A percentile compares a stretch with the other conserved stretches of the same genome.
These are phyloP conservation scores for Trematosphaeria pertusa DNA, from an alignment of 2,329 filamentous ascomycete species.

Conservation along the genomic window DNA sequence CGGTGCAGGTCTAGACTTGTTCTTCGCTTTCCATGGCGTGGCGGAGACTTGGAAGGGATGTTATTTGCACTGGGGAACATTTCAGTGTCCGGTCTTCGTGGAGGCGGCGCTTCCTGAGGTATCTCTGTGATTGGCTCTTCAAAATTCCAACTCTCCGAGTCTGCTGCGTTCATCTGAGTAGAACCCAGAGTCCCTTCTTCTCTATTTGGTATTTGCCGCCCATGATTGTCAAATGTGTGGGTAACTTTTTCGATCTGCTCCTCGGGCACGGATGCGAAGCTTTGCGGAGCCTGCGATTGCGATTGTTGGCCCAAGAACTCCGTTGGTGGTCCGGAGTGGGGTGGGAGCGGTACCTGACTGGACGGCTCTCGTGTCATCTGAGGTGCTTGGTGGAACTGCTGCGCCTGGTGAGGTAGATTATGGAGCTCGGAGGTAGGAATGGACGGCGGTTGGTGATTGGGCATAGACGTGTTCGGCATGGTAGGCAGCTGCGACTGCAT, in stretches of 20 bases:
- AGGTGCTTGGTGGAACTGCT: constrained; percentile 49
- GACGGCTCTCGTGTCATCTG: constrained; percentile 54
- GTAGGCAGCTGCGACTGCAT: constrained; percentile 53
- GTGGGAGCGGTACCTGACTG: constrained; percentile 49
- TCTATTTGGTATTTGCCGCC: constrained; percentile 56
- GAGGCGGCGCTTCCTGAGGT: constrained; percentile 59
- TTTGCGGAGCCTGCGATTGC: constrained; percentile 46
- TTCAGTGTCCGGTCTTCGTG: constrained; percentile 81
- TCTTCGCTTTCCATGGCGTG: constrained; percentile 69
- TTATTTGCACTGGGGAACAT: constrained; percentile 82
- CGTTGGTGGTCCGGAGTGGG: constrained; percentile 37
- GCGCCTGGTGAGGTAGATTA: constrained; percentile 45
- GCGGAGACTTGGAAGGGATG: constrained; percentile 80
- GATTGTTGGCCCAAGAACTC: constrained; percentile 49
- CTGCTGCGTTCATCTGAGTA: constrained; percentile 55
- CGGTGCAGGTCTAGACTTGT: constrained; percentile 71
- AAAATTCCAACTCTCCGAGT: constrained; percentile 88
- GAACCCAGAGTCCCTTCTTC: constrained; percentile 49
- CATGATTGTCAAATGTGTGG: constrained; percentile 65
- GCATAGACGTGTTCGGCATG: constrained; percentile 50
- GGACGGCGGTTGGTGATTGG: constrained; percentile 69
- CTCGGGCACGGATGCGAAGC: constrained; percentile 55
- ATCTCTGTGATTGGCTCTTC: constrained; percentile 74
- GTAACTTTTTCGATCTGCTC: constrained; percentile 65
- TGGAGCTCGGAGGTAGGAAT: constrained; percentile 51